Evolutionary conservation across 2,329 filamentous ascomycete species (phyloP), one percentile per base, ranked within the genome.

Genomic region (Talaromyces sp.): DNA sequence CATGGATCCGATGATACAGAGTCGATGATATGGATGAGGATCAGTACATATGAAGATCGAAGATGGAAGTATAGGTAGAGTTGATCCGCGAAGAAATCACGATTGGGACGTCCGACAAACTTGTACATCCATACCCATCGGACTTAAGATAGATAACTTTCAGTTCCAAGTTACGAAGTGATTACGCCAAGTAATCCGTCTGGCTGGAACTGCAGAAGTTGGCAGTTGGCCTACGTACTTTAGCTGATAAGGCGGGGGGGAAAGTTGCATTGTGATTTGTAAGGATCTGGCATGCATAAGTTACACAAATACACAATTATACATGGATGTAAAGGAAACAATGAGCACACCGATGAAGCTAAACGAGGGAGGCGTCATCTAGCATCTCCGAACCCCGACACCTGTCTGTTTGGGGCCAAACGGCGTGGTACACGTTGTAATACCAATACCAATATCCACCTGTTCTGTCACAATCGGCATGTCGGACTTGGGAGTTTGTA

Each of bases 361-460:
- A 54, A 14, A 37, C n/a, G 48, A 35, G n/a, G 46, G 25, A 9
- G 46, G 23, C 48, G 9, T 52, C 33, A n/a, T 56, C 35, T 6
- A 55, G 54, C 35, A 57, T 42, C 3, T 23, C 54, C 54, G 54
- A 57, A 25, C 25, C 54, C 54, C 54, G 54, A 57, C 37, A 28
- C 21, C 23, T 57, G 35, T 37, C 14, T 25, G 9, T 39, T 42
- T 37, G 33, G 54, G 54, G 54, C 46, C 46, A 40, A 40, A 57
- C 54, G 18, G 35, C 14, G 16, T 5, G 35, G 11, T 31, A 57
- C 54, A 18, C n/a, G 54, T 39, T 42, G 40, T 37, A 57, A 42
- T 57, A 57, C 54, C 54, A 42, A 31, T 57, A 57, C 54, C n/a
- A n/a, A n/a, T n/a, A n/a, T n/a, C n/a, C 28, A 7, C 35, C 46